Evolutionary conservation across 1,284 basidiomycete genomes (phyloP).

Genomic region (Apiotrichum mycotoxinovorans): DNA sequence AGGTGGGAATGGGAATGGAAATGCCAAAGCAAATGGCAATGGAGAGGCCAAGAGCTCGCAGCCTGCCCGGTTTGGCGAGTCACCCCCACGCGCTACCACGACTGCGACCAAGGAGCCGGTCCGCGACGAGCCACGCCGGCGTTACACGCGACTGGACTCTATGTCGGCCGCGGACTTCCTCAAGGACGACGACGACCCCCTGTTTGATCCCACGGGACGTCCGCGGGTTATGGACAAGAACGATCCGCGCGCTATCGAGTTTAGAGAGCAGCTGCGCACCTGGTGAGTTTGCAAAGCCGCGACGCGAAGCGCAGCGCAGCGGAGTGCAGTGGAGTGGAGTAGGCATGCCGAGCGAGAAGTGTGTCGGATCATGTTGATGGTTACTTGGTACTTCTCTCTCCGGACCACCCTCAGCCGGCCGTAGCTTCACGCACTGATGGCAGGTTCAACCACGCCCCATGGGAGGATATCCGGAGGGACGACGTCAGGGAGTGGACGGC

Average conservation of each 20-base stretch:
- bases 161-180: background rate
- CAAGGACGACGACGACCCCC: conserved; percentile 17
- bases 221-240: conserved; percentile 25
- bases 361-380: too few relatives aligned
- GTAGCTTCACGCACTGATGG: conserved; percentile 19
- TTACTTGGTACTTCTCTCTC: too few relatives aligned
- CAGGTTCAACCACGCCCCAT: conserved; percentile 70
- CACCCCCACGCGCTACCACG: too few relatives aligned
- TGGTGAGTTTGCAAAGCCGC: conserved; percentile 41
- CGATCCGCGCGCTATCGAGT: conserved; percentile 46
- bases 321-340: background rate
- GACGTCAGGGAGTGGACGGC: conserved; percentile 75
- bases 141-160: background rate
- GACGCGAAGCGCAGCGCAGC: too few relatives aligned
- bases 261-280: conserved; percentile 46
- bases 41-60: background rate
- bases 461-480: conserved; percentile 64
- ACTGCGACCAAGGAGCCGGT: background rate
- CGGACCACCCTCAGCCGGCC: background rate
- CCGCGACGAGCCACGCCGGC: background rate
- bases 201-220: conserved; percentile 15
- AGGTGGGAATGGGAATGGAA: background rate
- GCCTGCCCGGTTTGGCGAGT: too few relatives aligned
- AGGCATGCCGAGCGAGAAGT: background rate
- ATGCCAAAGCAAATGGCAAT: background rate